phyloP scores from a whole-genome alignment of 352 stramenopile species.

The Phytophthora aleatoria region DNA sequence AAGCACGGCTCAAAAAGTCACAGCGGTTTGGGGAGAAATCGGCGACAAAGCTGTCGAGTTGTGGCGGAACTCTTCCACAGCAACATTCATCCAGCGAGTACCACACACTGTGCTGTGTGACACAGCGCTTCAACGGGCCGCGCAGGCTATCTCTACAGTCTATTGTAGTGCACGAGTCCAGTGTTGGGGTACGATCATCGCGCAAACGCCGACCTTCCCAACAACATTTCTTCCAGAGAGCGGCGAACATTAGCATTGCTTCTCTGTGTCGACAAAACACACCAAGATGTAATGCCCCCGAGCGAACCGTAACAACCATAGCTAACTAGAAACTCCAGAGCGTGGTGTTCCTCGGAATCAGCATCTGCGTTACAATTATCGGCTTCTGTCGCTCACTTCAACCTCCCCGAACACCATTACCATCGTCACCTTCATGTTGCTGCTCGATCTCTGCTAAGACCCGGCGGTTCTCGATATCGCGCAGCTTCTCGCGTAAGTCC shows the following conservation, averaged over 20 bases:
- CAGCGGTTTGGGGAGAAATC: conserved; percentile 1
- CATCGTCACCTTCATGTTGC: not conserved
- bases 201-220: too few relatives aligned
- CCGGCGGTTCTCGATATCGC: conserved; percentile 48
- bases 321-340: not conserved
- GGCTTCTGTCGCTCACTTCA: conserved; percentile 5
- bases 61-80: not conserved
- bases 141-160: too few relatives aligned
- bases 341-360: not conserved
- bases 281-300: conserved; percentile 3
- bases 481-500: conserved; percentile 70
- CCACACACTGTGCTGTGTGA: too few relatives aligned
- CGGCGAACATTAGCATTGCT: not conserved
- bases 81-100: not conserved
- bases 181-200: too few relatives aligned
- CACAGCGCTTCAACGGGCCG: too few relatives aligned
- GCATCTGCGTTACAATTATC: conserved; percentile 6
- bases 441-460: conserved; percentile 24
- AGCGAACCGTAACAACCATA: not conserved
- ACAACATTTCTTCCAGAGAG: conserved; percentile 5
- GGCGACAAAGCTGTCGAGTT: not conserved
- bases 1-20: conserved; percentile 4
- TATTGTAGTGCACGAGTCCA: too few relatives aligned
- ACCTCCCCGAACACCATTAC: not conserved
- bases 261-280: conserved; percentile 4